Base-by-base conservation (phyloP, 2,329 filamentous ascomycete genomes). In the Exophiala viscosa region DNA sequence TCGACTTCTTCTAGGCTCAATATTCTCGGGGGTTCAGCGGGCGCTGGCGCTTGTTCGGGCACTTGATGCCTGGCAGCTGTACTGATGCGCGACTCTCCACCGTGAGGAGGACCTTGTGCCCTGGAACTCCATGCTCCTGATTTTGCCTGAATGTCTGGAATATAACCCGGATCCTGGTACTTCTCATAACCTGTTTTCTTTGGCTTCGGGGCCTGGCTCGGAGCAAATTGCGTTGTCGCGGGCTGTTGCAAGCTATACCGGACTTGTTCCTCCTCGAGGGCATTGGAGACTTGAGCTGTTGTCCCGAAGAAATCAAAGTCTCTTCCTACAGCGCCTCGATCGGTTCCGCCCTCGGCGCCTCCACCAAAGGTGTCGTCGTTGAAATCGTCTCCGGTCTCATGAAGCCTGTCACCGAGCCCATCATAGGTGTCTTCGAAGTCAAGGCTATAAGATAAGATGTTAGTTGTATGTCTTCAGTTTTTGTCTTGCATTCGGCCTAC, bases 351-450 rank as follows among this genome's bases (percentile, higher is more conserved):
- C 51, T 67, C 67, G 32, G 70, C 72, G 52, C 76, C 79, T 52
- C 71, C 72, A 54, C 82, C 88, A 67, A 99, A 99, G 1, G 93
- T 99, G 68, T 97, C 93, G 64, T 97, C 90, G 70, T 99, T 99
- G 78, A 96, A 90, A 45, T 82, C 90, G 76, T 99, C 93, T 65
- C 92, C 88, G 15, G 88, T 86, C 68, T 99, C 92, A 65, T 96
- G 86, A 33, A 99, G 84, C 69, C 88, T 84, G 66, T 96, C 88
- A 51, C 90, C 93, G 36, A 99, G 78, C 14, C 92, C 92, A 70
- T 99, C 93, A 68, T 97, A 97, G 34, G 92, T 97, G 67, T 99
- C 90, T 64, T 99, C 93, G 63, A 97, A 99, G 64, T 97, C 88
- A 64, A 88, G 81, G 50, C 84, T 87, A 62, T 7, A 3, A 49